Conservation (phyloP, 1,139 yeast species). For the Scheffersomyces lignicola region DNA sequence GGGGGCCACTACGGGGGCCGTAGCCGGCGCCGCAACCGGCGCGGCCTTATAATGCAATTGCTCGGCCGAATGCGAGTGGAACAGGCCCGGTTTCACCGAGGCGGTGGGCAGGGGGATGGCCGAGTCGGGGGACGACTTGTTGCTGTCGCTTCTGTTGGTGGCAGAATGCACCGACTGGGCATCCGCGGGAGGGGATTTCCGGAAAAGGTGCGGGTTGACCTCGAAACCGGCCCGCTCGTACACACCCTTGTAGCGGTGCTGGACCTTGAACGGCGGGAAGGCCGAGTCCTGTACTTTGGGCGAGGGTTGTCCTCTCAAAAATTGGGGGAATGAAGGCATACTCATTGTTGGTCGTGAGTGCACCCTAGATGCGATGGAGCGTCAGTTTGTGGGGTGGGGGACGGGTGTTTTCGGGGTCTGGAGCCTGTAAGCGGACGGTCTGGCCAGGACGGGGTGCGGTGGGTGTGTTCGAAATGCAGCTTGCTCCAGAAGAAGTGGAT, state of each 20-base stretch:
- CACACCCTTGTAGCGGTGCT: slow-evolving; percentile 57
- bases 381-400: no score
- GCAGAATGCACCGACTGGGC: background rate
- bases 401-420: no score
- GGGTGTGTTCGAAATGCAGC: background rate
- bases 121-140: background rate
- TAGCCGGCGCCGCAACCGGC: no score
- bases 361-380: no score
- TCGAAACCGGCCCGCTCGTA: slow-evolving; percentile 71
- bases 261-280: slow-evolving; percentile 61
- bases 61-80: background rate
- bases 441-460: background rate
- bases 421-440: slow-evolving; percentile 4
- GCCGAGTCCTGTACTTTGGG: slow-evolving; percentile 42
- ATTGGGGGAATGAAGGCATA: slow-evolving; percentile 27
- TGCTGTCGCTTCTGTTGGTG: background rate
- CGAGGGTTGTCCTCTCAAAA: slow-evolving; percentile 29
- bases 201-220: slow-evolving; percentile 28
- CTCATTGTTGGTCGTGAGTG: background rate
- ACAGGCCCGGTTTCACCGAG: background rate
- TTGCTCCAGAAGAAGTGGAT: slow-evolving; percentile 1
- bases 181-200: background rate
- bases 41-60: background rate
- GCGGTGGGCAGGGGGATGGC: background rate
- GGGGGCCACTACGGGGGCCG: no score